Percentiles rank a stretch among this genome's conserved stretches.
These are phyloP conservation scores for Hysterium pulicare DNA, from an alignment of 2,329 filamentous ascomycete species.

Conservation along the genomic window DNA sequence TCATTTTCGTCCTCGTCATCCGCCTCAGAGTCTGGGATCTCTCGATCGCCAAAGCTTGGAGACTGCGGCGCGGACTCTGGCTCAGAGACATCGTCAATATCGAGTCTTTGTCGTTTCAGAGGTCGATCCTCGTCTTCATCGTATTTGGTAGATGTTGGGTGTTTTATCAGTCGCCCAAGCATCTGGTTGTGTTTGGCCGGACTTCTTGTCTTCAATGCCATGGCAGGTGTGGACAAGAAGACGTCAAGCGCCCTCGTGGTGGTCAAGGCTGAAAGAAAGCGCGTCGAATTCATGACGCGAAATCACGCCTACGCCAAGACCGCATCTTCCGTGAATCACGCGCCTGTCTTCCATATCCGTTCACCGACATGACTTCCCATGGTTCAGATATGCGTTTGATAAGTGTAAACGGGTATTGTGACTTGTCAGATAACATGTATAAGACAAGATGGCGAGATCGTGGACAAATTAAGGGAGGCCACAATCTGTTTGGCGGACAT, in stretches of 20 bases:
- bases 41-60: conserved; percentile 20
- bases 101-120: conserved; percentile 41
- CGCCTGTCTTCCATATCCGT: no score
- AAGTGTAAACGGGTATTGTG: no score
- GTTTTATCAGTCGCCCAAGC: conserved; percentile 43
- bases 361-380: no score
- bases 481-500: no score
- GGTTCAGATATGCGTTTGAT: no score
- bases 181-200: conserved; percentile 48
- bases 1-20: conserved; percentile 29
- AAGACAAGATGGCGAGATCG: no score
- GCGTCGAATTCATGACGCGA: not conserved
- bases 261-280: not conserved
- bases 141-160: conserved; percentile 45
- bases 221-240: conserved; percentile 9
- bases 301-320: conserved; percentile 3
- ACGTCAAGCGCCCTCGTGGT: conserved; percentile 1
- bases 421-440: no score
- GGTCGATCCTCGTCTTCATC: conserved; percentile 39
- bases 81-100: conserved; percentile 20
- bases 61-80: conserved; percentile 17
- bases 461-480: no score
- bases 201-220: conserved; percentile 39
- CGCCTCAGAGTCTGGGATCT: conserved; percentile 40
- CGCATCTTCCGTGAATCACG: no score